phyloP scores from a whole-genome alignment of 805 yeast genomes.

The Metschnikowia santaceciliae region DNA sequence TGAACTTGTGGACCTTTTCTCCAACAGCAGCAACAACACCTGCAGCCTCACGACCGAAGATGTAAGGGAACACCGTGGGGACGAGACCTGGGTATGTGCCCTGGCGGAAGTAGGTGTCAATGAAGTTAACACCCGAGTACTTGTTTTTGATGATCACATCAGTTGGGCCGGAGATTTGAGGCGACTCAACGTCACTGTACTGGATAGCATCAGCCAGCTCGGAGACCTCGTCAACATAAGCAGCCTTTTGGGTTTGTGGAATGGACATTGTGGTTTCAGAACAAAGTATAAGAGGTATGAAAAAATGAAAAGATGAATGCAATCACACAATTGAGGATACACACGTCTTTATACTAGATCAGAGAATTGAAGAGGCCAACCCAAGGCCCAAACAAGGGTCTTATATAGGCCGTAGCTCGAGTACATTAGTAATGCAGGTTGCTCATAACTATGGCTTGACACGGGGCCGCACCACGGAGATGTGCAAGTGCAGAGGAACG shows the following conservation, averaged over 20 bases:
- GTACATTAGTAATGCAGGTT: not conserved
- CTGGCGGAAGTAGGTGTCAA: slow-evolving; percentile 76
- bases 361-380: too few species aligned
- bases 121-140: slow-evolving; percentile 77
- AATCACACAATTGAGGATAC: too few species aligned
- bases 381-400: not conserved
- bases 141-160: slow-evolving; percentile 70
- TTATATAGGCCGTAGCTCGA: not conserved
- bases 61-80: slow-evolving; percentile 46
- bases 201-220: slow-evolving; percentile 54
- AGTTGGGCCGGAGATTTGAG: slow-evolving; percentile 44
- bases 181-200: slow-evolving; percentile 58
- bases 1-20: slow-evolving; percentile 45
- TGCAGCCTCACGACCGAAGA: slow-evolving; percentile 70
- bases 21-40: slow-evolving; percentile 72
- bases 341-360: too few species aligned
- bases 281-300: not conserved
- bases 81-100: slow-evolving; percentile 59
- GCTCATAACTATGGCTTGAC: not conserved
- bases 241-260: slow-evolving; percentile 56
- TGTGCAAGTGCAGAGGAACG: too few species aligned
- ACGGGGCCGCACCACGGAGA: not conserved
- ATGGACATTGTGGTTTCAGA: slow-evolving; percentile 19
- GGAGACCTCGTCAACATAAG: slow-evolving; percentile 51
- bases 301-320: too few species aligned